phyloP scores from a whole-genome alignment of 306 rosid genomes.

The Quercus bicolor region DNA sequence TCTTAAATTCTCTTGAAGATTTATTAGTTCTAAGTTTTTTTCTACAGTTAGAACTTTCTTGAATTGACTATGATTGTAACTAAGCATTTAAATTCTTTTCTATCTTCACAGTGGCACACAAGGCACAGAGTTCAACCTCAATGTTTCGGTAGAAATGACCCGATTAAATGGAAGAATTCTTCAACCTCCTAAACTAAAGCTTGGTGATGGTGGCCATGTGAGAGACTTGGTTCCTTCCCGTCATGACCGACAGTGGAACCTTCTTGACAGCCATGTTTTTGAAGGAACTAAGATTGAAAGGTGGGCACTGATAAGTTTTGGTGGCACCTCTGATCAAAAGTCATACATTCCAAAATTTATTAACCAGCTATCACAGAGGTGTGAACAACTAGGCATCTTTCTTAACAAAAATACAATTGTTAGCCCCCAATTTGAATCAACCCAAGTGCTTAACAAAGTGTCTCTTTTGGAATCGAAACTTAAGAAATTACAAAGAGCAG shows the following conservation, averaged over 20 bases:
- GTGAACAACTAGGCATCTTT: conserved; percentile 84
- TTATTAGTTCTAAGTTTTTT: neutral
- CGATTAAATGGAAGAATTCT: conserved; percentile 79
- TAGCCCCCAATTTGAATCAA: conserved; percentile 75
- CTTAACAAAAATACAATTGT: conserved; percentile 67
- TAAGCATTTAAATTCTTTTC: conserved; percentile 15
- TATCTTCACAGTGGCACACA: conserved; percentile 62
- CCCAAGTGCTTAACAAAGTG: conserved; percentile 78
- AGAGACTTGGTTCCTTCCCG: conserved; percentile 79
- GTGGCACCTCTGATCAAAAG: conserved; percentile 80
- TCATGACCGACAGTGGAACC: conserved; percentile 90
- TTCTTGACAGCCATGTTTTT: conserved; percentile 75
- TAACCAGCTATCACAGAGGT: conserved; percentile 73
- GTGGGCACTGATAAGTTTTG: conserved; percentile 89
- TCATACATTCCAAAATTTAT: conserved; percentile 65
- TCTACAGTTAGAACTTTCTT: neutral
- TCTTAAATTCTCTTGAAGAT: neutral
- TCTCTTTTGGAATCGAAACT: conserved; percentile 80
- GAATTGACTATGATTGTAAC: neutral
- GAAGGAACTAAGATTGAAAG: conserved; percentile 89
- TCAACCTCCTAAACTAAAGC: conserved; percentile 91
- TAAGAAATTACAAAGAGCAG: conserved; percentile 53
- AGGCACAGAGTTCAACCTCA: conserved; percentile 79
- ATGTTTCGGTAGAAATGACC: conserved; percentile 87
- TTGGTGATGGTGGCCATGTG: conserved; percentile 85